Base-by-base conservation (phyloP, 108 stramenopile genomes). In the Cyclotella cryptica region DNA sequence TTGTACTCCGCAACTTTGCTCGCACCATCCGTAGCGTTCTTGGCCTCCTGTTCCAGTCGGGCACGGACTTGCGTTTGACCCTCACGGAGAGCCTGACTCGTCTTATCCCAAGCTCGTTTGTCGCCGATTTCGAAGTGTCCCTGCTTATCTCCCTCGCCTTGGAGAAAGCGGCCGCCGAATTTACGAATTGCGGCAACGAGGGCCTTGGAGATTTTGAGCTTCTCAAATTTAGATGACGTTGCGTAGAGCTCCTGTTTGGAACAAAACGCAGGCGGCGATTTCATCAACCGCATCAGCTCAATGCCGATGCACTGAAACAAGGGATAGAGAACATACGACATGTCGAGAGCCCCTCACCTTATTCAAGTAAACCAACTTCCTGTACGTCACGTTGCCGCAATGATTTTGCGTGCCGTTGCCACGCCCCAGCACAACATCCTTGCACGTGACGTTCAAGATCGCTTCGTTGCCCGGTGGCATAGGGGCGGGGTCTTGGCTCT, bases 111-210 rank as follows among this genome's bases (percentile, higher is more conserved):
- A 11, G 89, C 90, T 49, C 90, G 86, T 80, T 96, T 93, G 55
- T 96, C 96, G n/a, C 92, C 96, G 63, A 96, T 94, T 35, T 96
- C 96, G 46, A 79, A 78, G 86, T 88, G 87, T 10, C 81, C 67
- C 6, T 35, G 2, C 14, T 24, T 62, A 11, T 69, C 76, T 54
- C 93, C 90, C 22, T 64, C 91, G 45, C 11, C 91, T 89, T 64
- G 86, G 80, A 69, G 86, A 84, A 83, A 91, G 71, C 65, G 88
- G 29, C 45, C 84, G 59, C 81, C 81, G 27, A 66, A 71, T 17
- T 69, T 55, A 41, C 91, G 87, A 17, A 92, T 83, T 18, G 91
- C 90, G 11, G 86, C 89, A 24, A 95, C 93, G 57, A 95, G 90
- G 21, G 88, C 86, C 63, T 90, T 84, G 18, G 88, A 88, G 51